Percentiles rank a stretch among this genome's conserved stretches.
Conservation (phyloP, 257 asterid species). For the Nicotiana obtusifolia region DNA sequence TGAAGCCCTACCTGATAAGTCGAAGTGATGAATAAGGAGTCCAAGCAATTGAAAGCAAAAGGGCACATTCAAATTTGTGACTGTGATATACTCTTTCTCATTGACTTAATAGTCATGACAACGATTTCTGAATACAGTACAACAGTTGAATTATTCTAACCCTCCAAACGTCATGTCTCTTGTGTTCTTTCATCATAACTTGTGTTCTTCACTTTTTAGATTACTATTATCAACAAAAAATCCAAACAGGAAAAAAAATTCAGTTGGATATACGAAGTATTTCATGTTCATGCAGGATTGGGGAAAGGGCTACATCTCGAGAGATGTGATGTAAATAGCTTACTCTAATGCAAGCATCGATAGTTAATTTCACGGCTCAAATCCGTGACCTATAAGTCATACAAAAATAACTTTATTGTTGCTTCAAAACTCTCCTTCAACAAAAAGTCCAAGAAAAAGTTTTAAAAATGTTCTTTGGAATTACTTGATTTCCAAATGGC, state of each 20-base stretch:
- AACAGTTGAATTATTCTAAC: not conserved
- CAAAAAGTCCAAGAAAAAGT: too few relatives aligned
- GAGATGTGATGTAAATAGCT: too few relatives aligned
- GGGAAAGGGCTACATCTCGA: too few relatives aligned
- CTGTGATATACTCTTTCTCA: not conserved
- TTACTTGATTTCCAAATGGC: not conserved
- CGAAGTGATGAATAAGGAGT: not conserved
- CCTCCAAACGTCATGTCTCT: slow-evolving; percentile 6
- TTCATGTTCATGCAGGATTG: too few relatives aligned
- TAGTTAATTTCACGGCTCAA: too few relatives aligned
- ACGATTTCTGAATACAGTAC: slow-evolving; percentile 1
- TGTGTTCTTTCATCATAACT: not conserved
- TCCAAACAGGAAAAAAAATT: not conserved
- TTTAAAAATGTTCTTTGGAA: not conserved
- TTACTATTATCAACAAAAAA: not conserved
- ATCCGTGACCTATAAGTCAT: too few relatives aligned
- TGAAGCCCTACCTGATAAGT: not conserved
- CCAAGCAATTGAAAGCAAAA: not conserved
- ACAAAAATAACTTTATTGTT: too few relatives aligned
- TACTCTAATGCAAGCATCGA: too few relatives aligned
- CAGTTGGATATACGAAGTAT: too few relatives aligned
- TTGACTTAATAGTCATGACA: slow-evolving; percentile 2
- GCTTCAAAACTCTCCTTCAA: not conserved
- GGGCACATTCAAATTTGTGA: slow-evolving; percentile 4
- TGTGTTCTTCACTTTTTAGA: not conserved